Evolutionary conservation across 371 early-diverging fungal species (phyloP), one percentile per base, ranked within the genome.

Genomic region (Mortierella sp.): DNA sequence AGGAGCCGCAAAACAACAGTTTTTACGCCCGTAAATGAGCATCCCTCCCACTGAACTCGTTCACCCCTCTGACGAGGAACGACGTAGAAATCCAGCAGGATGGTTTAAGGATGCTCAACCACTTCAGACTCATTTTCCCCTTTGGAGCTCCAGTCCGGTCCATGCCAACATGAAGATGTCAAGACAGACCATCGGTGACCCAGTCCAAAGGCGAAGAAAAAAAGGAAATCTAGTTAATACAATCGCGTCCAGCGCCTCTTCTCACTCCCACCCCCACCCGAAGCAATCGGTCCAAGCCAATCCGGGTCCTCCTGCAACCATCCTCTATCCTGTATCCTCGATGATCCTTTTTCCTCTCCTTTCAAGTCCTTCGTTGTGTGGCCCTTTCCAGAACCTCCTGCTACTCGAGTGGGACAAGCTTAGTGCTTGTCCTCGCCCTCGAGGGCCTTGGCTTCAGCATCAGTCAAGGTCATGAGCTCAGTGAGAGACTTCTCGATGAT

Each of bases 401-500:
- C 21, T 10, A 3, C 12, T 65, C 44, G 19, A 52, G 28, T 28
- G 37, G 14, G 45, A 45, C 10, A 29, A 12, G 34, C 28, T 76
- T 76, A 76, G 65, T 68, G 76, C 54, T 57, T 57, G 53, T 76
- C 69, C 69, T 76, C 76, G 22, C 64, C 62, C 65, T 76, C 76
- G 22, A 76, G 76, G 39, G 76, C 76, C 76, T 76, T 65, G 66
- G 69, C 76, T 55, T 87, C 85, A 37, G 81, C 83, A 43, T 81
- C 82, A 57, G 82, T 81, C 87, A 89, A 83, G 31, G 57, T 52
- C 27, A 80, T 72, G 70, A 90, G 86, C 60, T 96, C 95, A 34
- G 73, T 71, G 41, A 98, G 73, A 22, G 91, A 87, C 54, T 83
- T 76, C 55, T 82, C 88, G 71, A 98, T 96, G 61, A 96, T 95